A percentile compares a stretch with the other conserved stretches of the same genome.
Conservation (phyloP, 805 yeast species). For the Priceomyces melissophilus region DNA sequence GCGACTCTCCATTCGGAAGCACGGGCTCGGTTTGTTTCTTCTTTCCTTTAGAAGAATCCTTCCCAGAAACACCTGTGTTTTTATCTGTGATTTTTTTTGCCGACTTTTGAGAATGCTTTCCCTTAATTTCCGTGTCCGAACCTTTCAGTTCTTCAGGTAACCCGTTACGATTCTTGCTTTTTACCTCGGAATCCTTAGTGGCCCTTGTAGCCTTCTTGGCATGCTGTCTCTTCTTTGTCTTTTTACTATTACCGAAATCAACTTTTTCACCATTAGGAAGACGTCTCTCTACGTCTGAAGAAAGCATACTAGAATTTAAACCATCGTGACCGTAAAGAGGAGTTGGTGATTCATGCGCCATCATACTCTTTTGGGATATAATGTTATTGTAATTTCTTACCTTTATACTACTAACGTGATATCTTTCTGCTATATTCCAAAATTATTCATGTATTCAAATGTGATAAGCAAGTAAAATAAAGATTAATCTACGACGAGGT, state of each 20-base stretch:
- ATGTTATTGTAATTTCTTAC: background rate
- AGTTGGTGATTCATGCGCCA: slow-evolving; percentile 34
- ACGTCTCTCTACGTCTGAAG: slow-evolving; percentile 13
- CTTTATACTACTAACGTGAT: background rate
- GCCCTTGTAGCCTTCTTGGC: slow-evolving; percentile 3
- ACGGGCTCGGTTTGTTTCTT: slow-evolving; percentile 9
- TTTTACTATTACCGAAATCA: slow-evolving; percentile 20
- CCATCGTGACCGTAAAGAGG: slow-evolving; percentile 17
- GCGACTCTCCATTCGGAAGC: slow-evolving; percentile 30
- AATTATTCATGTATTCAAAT: slow-evolving; percentile 3
- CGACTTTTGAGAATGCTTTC: slow-evolving; percentile 4
- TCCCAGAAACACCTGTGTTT: background rate
- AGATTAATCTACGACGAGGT: no score
- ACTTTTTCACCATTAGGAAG: slow-evolving; percentile 30
- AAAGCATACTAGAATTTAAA: slow-evolving; percentile 4
- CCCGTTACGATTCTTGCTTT: slow-evolving; percentile 1
- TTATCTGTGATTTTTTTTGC: slow-evolving; percentile 2
- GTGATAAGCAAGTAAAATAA: no score
- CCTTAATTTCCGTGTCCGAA: background rate
- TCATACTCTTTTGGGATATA: slow-evolving; percentile 14
- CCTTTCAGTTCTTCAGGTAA: background rate
- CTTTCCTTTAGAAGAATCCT: slow-evolving; percentile 5
- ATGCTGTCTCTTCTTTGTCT: slow-evolving; percentile 7
- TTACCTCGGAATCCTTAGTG: slow-evolving; percentile 1
- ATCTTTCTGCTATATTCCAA: slow-evolving; percentile 3